Percentiles rank a stretch among this genome's conserved stretches.
Conservation (phyloP, 2,329 filamentous ascomycete species). For the Coniochaeta ligniaria region DNA sequence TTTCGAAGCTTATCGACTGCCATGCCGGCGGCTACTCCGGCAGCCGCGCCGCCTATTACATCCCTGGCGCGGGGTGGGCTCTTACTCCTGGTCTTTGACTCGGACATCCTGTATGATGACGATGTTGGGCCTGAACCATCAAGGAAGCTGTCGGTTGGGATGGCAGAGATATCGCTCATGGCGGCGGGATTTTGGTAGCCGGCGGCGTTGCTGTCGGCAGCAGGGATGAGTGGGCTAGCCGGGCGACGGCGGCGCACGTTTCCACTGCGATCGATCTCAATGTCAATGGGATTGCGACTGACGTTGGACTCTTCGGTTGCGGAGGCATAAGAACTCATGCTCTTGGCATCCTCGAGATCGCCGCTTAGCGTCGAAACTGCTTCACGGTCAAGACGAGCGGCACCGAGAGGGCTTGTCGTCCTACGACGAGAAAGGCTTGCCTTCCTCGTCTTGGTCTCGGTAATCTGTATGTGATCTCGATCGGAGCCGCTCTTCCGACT, state of each 20-base stretch:
- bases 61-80: slow-evolving; percentile 34
- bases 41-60: slow-evolving; percentile 28
- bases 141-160: slow-evolving; percentile 54
- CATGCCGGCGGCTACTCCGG: slow-evolving; percentile 28
- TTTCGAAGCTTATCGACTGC: slow-evolving; percentile 34
- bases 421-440: slow-evolving; percentile 43
- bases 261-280: slow-evolving; percentile 67
- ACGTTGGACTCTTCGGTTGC: slow-evolving; percentile 74
- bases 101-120: slow-evolving; percentile 16
- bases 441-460: slow-evolving; percentile 66
- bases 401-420: slow-evolving; percentile 25
- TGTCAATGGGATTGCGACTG: slow-evolving; percentile 71
- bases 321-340: slow-evolving; percentile 69
- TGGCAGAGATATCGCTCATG: slow-evolving; percentile 67
- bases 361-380: slow-evolving; percentile 22
- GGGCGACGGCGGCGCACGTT: slow-evolving; percentile 46
- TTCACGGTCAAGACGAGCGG: slow-evolving; percentile 52
- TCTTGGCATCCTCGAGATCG: slow-evolving; percentile 52
- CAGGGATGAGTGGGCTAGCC: slow-evolving; percentile 62
- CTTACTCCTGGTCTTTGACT: slow-evolving; percentile 27
- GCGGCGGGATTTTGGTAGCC: slow-evolving; percentile 58
- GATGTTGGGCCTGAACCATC: slow-evolving; percentile 46
- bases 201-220: slow-evolving; percentile 45
- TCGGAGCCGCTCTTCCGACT: slow-evolving; percentile 47
- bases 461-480: slow-evolving; percentile 75